Percentiles rank a stretch among this genome's conserved stretches.
These are phyloP conservation scores for Yamadazyma dushanensis DNA, from an alignment of 1,139 yeast genomes.

Conservation along the genomic window DNA sequence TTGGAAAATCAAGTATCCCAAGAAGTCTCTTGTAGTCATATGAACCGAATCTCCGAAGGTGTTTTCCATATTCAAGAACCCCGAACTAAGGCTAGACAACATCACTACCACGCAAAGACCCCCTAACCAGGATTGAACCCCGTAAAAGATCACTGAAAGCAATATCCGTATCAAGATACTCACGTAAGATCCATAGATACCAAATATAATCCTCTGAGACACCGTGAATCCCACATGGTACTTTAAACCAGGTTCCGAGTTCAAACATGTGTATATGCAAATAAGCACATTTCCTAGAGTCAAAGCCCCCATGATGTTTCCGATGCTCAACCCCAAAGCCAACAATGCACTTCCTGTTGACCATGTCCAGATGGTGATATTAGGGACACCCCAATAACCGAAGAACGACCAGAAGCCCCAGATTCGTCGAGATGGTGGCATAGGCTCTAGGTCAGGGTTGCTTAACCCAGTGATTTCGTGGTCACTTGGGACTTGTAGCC, in stretches of 20 bases:
- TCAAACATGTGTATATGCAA: slow-evolving; percentile 18
- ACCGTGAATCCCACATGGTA: slow-evolving; percentile 24
- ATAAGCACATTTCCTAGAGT: slow-evolving; percentile 20
- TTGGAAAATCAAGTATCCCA: slow-evolving; percentile 22
- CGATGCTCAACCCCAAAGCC: slow-evolving; percentile 18
- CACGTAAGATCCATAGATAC: slow-evolving; percentile 19
- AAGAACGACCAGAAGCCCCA: slow-evolving; percentile 24
- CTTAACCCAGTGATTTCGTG: slow-evolving; percentile 5
- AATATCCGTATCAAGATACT: slow-evolving; percentile 19
- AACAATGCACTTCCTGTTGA: slow-evolving; percentile 21
- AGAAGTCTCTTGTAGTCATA: slow-evolving; percentile 20
- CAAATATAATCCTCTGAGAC: slow-evolving; percentile 22
- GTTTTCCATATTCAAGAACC: slow-evolving; percentile 16
- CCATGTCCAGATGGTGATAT: slow-evolving; percentile 24
- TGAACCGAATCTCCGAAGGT: slow-evolving; percentile 15
- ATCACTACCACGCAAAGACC: slow-evolving; percentile 18
- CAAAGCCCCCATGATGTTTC: slow-evolving; percentile 22
- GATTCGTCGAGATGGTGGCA: slow-evolving; percentile 18
- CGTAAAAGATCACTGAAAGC: slow-evolving; percentile 22
- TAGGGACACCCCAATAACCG: slow-evolving; percentile 24
- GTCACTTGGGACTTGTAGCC: slow-evolving; percentile 3
- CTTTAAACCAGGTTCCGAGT: slow-evolving; percentile 22
- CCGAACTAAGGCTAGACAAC: slow-evolving; percentile 16
- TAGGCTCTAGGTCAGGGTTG: slow-evolving; percentile 21
- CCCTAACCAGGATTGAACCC: slow-evolving; percentile 23